Evolutionary conservation across 208 protist species (phyloP).

Genomic region (Acanthamoeba lenticulata): DNA sequence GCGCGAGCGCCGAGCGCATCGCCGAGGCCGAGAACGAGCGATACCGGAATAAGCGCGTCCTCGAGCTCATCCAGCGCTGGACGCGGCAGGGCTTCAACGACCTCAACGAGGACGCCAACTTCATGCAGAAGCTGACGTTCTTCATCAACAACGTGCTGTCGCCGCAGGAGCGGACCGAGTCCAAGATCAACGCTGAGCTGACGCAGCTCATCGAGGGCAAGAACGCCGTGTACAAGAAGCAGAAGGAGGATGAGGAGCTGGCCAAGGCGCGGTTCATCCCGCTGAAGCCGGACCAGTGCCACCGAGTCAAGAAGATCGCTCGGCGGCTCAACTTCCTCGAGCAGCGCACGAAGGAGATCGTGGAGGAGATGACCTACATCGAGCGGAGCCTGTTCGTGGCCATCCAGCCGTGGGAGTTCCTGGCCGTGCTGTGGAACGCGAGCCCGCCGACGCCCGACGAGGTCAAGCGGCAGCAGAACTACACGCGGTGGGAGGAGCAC

Average conservation of each 20-base stretch:
- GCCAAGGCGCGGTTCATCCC: neutral
- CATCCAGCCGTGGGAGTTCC: conserved; percentile 20
- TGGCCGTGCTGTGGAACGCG: conserved; percentile 9
- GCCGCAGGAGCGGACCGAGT: neutral
- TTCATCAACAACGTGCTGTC: conserved; percentile 35
- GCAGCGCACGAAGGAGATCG: conserved; percentile 33
- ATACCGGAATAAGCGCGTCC: neutral
- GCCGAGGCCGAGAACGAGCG: neutral
- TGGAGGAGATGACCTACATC: conserved; percentile 28
- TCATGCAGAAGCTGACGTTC: conserved; percentile 46
- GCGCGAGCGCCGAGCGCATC: neutral
- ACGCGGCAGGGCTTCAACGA: neutral
- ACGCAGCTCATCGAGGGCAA: neutral
- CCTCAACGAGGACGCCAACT: conserved; percentile 19
- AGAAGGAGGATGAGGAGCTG: neutral
- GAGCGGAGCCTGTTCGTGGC: conserved; percentile 38
- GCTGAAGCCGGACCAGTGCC: neutral
- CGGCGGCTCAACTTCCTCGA: conserved; percentile 9
- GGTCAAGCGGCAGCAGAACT: conserved; percentile 34
- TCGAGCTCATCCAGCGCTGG: neutral
- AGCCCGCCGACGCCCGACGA: neutral
- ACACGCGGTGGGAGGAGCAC: conserved; percentile 16
- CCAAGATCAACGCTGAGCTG: neutral
- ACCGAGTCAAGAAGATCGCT: neutral
- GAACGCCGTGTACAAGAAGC: neutral